Evolutionary conservation across 805 yeast genomes (phyloP), one percentile per base, ranked within the genome.

Genomic region (Suhomyces prunicola): DNA sequence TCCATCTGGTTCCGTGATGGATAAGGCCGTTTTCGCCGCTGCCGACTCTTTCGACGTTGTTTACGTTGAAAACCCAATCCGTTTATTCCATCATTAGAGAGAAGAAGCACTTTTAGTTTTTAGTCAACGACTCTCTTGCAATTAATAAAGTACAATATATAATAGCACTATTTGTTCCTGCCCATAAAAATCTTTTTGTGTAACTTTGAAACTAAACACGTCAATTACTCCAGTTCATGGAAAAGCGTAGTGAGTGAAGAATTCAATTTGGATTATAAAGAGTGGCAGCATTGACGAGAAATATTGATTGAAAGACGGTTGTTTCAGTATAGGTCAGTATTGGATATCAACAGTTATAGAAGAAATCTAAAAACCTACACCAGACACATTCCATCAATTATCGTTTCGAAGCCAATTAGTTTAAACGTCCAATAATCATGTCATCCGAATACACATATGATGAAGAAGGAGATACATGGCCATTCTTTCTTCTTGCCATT

Each of bases 1-100:
- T 50, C 96, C 99, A 54, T 84, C 96, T 48, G 99, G 99, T 54
- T 90, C 97, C 19, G 97, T 94, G 57, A 93, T 90, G 90, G 99
- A 94, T 76, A 86, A 88, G 78, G 96, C 92, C 53, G 99, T 94
- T 45, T 85, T 93, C 59, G 90, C 85, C 55, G 97, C 98, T 57
- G 99, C 98, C 60, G 97, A 94, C 75, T 83, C 96, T 48, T 84
- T 85, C 67, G 88, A 84, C 65, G 79, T 94, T 59, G 97, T 92
- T 60, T 94, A 92, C 70, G 96, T 92, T 60, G 98, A 94, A 78
- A 94, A 93, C 79, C 94, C 96, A 70, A 91, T 93, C 70, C 89
- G 99, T 71, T 78, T 94, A 74, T 94, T 94, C 96, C 99, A 94
- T 73, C 99, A 94, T 76, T 94, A 79, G 52, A 33, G 44, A n/a